Percentiles rank a stretch among this genome's conserved stretches.
These are phyloP conservation scores for Eimeria acervulina DNA, from an alignment of 169 alveolate species.

Conservation along the genomic window DNA sequence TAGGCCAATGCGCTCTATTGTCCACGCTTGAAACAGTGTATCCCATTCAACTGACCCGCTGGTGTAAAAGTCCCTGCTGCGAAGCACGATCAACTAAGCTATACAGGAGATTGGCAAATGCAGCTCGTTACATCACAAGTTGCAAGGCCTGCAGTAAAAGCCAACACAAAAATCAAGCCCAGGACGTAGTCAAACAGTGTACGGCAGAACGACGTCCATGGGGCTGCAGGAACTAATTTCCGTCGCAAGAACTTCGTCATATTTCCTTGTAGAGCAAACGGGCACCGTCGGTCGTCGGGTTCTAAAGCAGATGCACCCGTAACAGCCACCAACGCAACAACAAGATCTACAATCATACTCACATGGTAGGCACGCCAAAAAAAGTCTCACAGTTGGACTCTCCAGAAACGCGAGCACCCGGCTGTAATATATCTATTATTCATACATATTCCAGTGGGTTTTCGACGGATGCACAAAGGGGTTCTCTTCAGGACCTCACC, in stretches of 20 bases:
- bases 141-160: too few relatives aligned
- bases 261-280: background rate
- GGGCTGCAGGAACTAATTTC: background rate
- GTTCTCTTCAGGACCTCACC: background rate
- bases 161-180: background rate
- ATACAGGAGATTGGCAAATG: too few relatives aligned
- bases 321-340: background rate
- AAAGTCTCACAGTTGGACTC: background rate
- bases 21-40: too few relatives aligned
- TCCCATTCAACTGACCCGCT: too few relatives aligned
- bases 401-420: background rate
- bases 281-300: background rate
- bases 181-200: background rate
- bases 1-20: too few relatives aligned
- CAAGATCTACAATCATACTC: background rate
- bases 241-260: background rate
- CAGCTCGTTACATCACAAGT: too few relatives aligned
- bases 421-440: background rate
- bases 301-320: background rate
- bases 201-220: background rate
- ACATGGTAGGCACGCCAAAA: background rate
- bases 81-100: too few relatives aligned
- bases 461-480: background rate
- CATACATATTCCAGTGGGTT: background rate
- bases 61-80: too few relatives aligned